Evolutionary conservation across 768 basidiomycete genomes (phyloP).

Genomic region (Pulveroboletus sp.): DNA sequence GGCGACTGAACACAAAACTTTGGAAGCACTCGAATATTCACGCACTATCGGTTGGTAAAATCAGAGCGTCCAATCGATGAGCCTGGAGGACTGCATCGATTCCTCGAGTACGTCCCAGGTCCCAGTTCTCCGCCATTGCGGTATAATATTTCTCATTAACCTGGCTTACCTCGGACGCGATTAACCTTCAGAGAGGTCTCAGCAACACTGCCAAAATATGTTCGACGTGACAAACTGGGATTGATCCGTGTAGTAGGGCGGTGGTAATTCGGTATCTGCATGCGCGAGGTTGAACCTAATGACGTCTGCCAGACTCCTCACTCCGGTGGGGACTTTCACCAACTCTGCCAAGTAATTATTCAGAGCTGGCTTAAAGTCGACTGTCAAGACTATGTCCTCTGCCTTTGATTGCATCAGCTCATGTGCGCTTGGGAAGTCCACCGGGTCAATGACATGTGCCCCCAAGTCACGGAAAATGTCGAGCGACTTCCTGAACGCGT

Average conservation of each 20-base stretch:
- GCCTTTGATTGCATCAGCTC: constrained; percentile 46
- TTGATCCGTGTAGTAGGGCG: constrained; percentile 35
- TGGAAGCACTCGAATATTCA: background rate
- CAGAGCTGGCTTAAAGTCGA: constrained; percentile 52
- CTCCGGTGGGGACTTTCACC: constrained; percentile 53
- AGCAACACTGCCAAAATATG: background rate
- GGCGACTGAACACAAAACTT: background rate
- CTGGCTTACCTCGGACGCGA: constrained; percentile 23
- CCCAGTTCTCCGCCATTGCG: constrained; percentile 43
- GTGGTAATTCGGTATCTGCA: constrained; percentile 40
- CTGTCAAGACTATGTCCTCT: constrained; percentile 48
- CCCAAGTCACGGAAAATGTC: constrained; percentile 36
- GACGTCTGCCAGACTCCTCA: constrained; percentile 51
- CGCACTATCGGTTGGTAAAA: constrained; percentile 42
- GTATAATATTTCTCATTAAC: constrained; percentile 40
- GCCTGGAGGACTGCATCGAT: constrained; percentile 49
- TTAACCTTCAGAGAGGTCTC: constrained; percentile 13
- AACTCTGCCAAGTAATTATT: constrained; percentile 45
- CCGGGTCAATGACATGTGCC: constrained; percentile 53
- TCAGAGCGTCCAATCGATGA: constrained; percentile 47
- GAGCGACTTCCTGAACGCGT: constrained; percentile 38
- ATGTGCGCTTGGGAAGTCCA: constrained; percentile 52
- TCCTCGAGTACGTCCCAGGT: constrained; percentile 48
- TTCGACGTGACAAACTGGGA: constrained; percentile 25
- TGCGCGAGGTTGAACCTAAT: constrained; percentile 55